Conservation (phyloP, 2,329 filamentous ascomycete species). For the Neospermospora avenae region DNA sequence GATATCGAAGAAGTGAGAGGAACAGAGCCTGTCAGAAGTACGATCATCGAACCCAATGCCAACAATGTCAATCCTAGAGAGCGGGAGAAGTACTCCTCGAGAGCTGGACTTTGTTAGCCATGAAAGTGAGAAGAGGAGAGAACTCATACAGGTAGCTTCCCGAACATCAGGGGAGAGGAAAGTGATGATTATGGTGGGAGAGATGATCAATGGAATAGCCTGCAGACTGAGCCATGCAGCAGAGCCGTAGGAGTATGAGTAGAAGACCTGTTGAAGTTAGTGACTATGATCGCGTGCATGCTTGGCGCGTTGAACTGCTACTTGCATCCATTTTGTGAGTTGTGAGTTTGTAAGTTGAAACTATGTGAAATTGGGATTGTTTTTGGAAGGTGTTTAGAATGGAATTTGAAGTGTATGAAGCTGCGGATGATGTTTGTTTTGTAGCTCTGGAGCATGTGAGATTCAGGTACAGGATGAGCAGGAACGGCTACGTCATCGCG, state of each 20-base stretch:
- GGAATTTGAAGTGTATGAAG: not conserved
- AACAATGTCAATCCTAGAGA: conserved; percentile 57
- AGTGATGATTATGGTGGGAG: conserved; percentile 58
- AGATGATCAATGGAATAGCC: conserved; percentile 49
- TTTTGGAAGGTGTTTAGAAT: not conserved
- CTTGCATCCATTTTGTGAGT: conserved; percentile 8
- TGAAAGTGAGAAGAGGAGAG: not conserved
- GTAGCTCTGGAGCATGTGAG: not conserved
- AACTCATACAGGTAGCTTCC: conserved; percentile 47
- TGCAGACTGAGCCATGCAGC: conserved; percentile 47
- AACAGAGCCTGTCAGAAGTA: conserved; percentile 62
- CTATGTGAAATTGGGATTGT: not conserved
- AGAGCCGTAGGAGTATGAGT: conserved; percentile 49
- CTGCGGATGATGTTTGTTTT: not conserved
- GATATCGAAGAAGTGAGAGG: conserved; percentile 48
- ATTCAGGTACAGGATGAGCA: not conserved
- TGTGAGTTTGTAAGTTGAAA: not conserved
- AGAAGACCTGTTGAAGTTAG: conserved; percentile 41
- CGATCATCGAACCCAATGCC: conserved; percentile 51
- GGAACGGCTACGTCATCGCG: not conserved
- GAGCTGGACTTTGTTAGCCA: conserved; percentile 9
- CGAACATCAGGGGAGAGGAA: conserved; percentile 56
- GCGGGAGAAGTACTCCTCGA: conserved; percentile 36
- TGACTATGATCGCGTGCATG: not conserved
- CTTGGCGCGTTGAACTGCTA: not conserved